Base-by-base conservation (phyloP, 495 filamentous ascomycete species). In the Hyphodiscus hymeniophilus region DNA sequence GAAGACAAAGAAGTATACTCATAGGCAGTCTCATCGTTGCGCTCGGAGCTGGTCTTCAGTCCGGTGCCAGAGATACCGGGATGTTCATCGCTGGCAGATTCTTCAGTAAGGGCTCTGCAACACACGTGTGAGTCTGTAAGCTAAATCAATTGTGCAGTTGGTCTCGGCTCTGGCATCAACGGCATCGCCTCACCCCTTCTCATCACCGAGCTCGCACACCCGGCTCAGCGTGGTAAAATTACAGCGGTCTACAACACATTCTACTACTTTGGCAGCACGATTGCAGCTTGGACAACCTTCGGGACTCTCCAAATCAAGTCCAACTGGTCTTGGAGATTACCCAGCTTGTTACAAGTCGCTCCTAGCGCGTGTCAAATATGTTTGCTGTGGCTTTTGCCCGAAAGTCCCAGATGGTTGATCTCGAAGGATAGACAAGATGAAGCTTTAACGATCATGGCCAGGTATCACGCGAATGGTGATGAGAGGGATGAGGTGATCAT, bases 171-270 rank as follows among this genome's bases (percentile, higher is more conserved):
- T n/a, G n/a, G n/a, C n/a, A n/a, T n/a, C n/a, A n/a, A 20, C 75
- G 80, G 4, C 76, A 80, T 57, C 55, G 82, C 17, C 66, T 84
- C 16, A 80, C 80, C 1, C 79, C 83, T 38, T 79, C 79, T 72
- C 17, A 66, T 68, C 42, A 78, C 76, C 28, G 76, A 80, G 56
- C 72, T 79, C 44, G 75, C 72, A 45, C 74, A 80, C 49, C 76
- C 76, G 12, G 69, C 74, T 33, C 76, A 77, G 48, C 72, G 76
- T 58, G 74, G 69, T 4, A 72, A 69, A 6, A 61, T 76, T 17
- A 80, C 76, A 0, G 73, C 74, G 28, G 64, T 79, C 11, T 80
- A 76, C 55, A 77, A 77, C 47, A 72, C 35, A 57, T 75, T 34
- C 28, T 65, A 58, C 51, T 58, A 59, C 16, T 36, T 60, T 6